These are phyloP conservation scores for Vitis hybrid DNA, from an alignment of 177 flowering plant species.

Conservation along the genomic window DNA sequence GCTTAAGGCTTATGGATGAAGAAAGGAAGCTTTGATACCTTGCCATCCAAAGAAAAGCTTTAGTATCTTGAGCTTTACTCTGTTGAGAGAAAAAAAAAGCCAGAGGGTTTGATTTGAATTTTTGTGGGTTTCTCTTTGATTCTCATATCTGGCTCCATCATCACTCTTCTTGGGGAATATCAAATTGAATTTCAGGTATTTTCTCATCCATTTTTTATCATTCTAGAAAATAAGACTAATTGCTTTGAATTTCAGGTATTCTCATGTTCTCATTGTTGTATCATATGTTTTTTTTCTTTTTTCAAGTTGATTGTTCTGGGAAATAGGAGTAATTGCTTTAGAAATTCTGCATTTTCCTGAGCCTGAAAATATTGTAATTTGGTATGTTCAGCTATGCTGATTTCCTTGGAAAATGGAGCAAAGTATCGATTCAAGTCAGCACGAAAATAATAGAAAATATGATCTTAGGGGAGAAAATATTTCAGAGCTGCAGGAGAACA, in stretches of 20 bases:
- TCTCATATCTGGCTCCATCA: not conserved
- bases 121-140: not conserved
- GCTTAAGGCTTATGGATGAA: conserved; percentile 14
- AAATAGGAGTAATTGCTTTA: no score
- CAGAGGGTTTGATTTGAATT: conserved; percentile 19
- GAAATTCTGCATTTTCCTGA: no score
- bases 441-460: no score
- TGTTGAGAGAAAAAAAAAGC: conserved; percentile 5
- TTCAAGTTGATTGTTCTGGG: no score
- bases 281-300: not conserved
- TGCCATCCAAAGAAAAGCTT: conserved; percentile 25
- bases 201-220: not conserved
- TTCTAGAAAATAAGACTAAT: not conserved
- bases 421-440: no score
- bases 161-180: not conserved
- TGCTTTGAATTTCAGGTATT: no score
- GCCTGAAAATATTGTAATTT: no score
- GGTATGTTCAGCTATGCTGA: no score
- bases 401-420: no score
- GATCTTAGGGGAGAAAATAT: no score
- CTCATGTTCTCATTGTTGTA: not conserved
- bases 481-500: no score
- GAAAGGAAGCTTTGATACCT: conserved; percentile 28
- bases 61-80: conserved; percentile 17
- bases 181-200: conserved; percentile 13